Base-by-base conservation (phyloP, 306 rosid genomes). In the Prunus kanzakura region DNA sequence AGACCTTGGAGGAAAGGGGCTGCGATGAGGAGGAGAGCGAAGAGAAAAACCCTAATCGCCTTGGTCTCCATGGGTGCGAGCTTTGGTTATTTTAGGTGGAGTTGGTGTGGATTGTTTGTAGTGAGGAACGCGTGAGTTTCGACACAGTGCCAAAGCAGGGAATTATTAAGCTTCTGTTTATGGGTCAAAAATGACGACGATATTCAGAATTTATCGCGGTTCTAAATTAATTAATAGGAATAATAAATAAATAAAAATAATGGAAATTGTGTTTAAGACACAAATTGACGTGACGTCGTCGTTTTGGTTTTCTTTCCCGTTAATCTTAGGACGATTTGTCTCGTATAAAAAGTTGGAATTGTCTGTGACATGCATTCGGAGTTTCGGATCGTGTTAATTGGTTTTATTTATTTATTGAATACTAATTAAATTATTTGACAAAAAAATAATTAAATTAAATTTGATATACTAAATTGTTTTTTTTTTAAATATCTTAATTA, bases 1-100 rank as follows among this genome's bases (percentile, higher is more conserved):
- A 68, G 62, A 95, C 98, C 98, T 89, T 82, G 93, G 46, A 87
- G 43, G 35, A 90, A 78, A 52, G 98, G 96, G 9, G 96, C 88
- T 9, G 93, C 93, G 56, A 92, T 41, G 79, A 92, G 89, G 57
- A 95, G 82, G 51, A 95, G 67, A 72, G 90, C 88, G 65, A 95
- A 83, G 72, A 90, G 73, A 82, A 95, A 80, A 74, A 89, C 78
- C 84, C 83, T 83, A 49, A 88, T 20, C 22, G 18, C 54, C 58
- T 71, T 81, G 83, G 84, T 68, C 69, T 86, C 82, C 90, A 89
- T 81, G 70, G 79, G 76, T 87, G 67, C 88, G 64, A 88, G 74
- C 89, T 87, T 82, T 64, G 55, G 43, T 38, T 6, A n/a, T 4
- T 22, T 10, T 56, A 78, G 61, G 27, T 12, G 12, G 32, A 61